Conservation (phyloP, 176 grass and related monocot genomes). For the Carex scoparia region DNA sequence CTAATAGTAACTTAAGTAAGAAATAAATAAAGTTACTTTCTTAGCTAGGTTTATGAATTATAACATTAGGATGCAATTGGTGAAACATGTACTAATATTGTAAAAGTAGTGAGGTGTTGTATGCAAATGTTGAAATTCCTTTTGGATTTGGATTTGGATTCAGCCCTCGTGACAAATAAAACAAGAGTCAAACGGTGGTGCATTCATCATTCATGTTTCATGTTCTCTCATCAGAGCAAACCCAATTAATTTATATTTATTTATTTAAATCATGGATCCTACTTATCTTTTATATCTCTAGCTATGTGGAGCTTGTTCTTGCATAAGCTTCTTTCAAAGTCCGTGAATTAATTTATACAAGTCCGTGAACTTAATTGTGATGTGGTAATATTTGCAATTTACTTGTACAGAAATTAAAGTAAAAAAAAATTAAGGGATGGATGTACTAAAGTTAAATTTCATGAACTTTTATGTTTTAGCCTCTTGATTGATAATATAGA, state of each 20-base stretch:
- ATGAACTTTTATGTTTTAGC: too few relatives aligned
- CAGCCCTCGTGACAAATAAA: constrained; percentile 9
- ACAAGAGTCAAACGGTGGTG: constrained; percentile 1
- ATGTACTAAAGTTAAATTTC: too few relatives aligned
- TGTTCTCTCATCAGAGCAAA: background rate
- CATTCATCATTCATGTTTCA: background rate
- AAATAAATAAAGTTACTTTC: too few relatives aligned
- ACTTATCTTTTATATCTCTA: too few relatives aligned
- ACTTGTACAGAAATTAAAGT: background rate
- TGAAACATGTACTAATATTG: background rate
- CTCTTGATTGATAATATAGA: too few relatives aligned
- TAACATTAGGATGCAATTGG: background rate
- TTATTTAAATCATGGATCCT: background rate
- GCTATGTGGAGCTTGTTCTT: too few relatives aligned
- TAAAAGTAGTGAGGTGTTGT: background rate
- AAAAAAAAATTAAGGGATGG: background rate
- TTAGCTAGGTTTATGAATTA: too few relatives aligned
- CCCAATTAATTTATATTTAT: background rate
- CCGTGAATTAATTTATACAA: background rate
- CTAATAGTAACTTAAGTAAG: too few relatives aligned
- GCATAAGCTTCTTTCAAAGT: background rate
- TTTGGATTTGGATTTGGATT: background rate
- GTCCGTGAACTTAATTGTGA: background rate
- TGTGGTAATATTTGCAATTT: background rate
- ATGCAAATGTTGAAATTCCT: background rate